These are phyloP conservation scores for Xylaria digitata DNA, from an alignment of 2,329 filamentous ascomycete genomes.

Conservation along the genomic window DNA sequence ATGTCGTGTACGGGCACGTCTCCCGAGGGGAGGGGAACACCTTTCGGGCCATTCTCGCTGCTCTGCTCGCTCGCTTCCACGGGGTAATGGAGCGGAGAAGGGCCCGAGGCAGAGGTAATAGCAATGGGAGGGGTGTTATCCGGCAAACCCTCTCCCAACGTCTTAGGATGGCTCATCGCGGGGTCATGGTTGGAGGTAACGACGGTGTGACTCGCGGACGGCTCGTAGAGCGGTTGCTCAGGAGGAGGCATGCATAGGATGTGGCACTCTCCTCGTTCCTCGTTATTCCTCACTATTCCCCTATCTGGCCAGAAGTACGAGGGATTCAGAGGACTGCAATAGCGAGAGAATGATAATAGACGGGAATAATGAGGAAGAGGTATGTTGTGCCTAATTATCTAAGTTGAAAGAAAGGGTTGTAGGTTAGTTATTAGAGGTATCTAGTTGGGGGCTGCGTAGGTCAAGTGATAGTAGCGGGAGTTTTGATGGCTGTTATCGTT, in stretches of 20 bases:
- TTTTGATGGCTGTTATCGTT: slow-evolving; percentile 34
- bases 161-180: slow-evolving; percentile 48
- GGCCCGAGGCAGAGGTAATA: slow-evolving; percentile 17
- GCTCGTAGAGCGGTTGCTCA: slow-evolving; percentile 41
- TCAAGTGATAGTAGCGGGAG: not conserved
- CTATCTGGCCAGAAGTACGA: not conserved
- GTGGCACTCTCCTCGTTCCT: slow-evolving; percentile 9
- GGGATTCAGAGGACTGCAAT: not conserved
- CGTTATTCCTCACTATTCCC: slow-evolving; percentile 3
- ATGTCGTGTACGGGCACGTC: slow-evolving; percentile 19
- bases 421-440: not conserved
- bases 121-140: slow-evolving; percentile 36
- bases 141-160: slow-evolving; percentile 38
- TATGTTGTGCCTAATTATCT: not conserved
- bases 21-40: not conserved
- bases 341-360: slow-evolving; percentile 1
- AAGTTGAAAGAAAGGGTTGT: slow-evolving; percentile 1
- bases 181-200: slow-evolving; percentile 46
- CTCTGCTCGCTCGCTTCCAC: slow-evolving; percentile 12
- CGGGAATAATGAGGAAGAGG: not conserved
- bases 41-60: slow-evolving; percentile 14
- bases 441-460: not conserved
- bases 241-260: slow-evolving; percentile 48
- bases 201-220: slow-evolving; percentile 40
- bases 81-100: slow-evolving; percentile 25